phyloP scores from a whole-genome alignment of 257 asterid genomes.

The Solanum pinnatisectum region DNA sequence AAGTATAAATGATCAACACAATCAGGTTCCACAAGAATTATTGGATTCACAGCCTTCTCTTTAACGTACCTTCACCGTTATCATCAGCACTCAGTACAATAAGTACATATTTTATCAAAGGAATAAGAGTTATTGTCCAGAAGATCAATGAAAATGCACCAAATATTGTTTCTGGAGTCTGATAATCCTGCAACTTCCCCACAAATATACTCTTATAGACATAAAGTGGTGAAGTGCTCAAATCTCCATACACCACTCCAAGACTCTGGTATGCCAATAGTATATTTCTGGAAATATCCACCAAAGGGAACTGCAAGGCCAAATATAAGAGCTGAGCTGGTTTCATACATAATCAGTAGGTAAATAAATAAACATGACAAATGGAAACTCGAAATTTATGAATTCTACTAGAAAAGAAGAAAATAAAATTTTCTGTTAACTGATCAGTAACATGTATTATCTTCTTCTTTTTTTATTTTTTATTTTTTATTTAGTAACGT shows the following conservation, averaged over 20 bases:
- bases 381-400: background rate
- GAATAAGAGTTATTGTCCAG: constrained; percentile 10
- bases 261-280: constrained; percentile 17
- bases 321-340: background rate
- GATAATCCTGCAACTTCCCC: constrained; percentile 7
- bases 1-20: background rate
- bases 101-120: constrained; percentile 14
- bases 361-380: background rate
- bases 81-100: constrained; percentile 17
- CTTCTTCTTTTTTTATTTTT: background rate
- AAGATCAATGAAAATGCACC: constrained; percentile 15
- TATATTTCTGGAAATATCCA: background rate
- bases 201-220: constrained; percentile 12
- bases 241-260: constrained; percentile 21
- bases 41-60: background rate
- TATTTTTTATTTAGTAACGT: background rate
- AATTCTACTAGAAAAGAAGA: background rate
- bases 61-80: constrained; percentile 14
- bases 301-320: background rate
- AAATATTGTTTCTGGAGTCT: constrained; percentile 9
- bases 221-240: constrained; percentile 18
- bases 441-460: background rate
- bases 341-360: background rate
- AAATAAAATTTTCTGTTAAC: background rate
- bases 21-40: background rate